Evolutionary conservation across 2,329 filamentous ascomycete species (phyloP), one percentile per base, ranked within the genome.

Genomic region (Teratosphaeria gauchensis): DNA sequence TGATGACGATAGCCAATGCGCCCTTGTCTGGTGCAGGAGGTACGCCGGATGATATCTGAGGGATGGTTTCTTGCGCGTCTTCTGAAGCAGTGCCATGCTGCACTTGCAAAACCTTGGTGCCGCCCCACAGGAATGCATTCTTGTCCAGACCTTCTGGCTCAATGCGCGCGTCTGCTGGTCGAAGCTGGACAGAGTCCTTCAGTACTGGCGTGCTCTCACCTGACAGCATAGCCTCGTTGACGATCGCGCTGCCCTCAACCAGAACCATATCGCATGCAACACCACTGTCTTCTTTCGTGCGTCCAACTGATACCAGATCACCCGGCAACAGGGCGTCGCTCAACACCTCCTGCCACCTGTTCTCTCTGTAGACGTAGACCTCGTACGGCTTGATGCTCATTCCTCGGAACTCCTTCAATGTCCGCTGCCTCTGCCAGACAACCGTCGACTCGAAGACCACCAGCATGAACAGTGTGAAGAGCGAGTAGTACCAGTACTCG

Each of bases 341-440:
- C 71, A 87, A 85, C 55, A 91, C 83, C 76, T 96, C 89, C 66
- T 83, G 82, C 94, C 94, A 99, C 72, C 89, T 90, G 70, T 88
- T 87, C 66, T 90, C 80, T 59, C 95, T 85, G 77, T 89, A 95
- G 8, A 92, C 94, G 82, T 88, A 95, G 65, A 97, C 85, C 62
- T 94, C 88, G 74, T 97, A 97, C 12, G 94, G 95, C 80, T 99
- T 96, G 77, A 99, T 96, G 80, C 90, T 95, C 95, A 99, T 99
- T 66, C 92, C 91, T 55, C 94, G 90, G 78, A 99, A 99, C 76
- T 99, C 94, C 71, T 84, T 95, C 65, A 99, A 77, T 1, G 95
- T 99, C 66, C 92, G 84, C 82, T 99, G 94, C 61, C 94, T 86
- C 78, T 99, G 94, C 95, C 94, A 99, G 16, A 99, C 95, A 42